Percentiles rank a stretch among this genome's conserved stretches.
These are phyloP conservation scores for Penicillium lividum DNA, from an alignment of 495 filamentous ascomycete genomes.

Conservation along the genomic window DNA sequence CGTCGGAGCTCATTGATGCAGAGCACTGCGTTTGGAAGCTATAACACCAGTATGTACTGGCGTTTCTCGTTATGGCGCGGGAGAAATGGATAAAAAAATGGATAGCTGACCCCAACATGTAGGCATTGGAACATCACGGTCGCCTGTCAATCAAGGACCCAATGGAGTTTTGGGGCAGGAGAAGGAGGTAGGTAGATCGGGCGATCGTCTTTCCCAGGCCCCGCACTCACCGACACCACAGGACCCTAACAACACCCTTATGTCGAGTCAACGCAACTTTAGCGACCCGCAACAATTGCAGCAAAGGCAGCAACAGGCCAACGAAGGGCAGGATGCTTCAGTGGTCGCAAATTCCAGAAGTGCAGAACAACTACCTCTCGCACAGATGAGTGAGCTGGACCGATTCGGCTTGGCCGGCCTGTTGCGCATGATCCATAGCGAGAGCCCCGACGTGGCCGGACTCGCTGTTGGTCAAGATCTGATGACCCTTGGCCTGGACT, in stretches of 20 bases:
- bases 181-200: conserved; percentile 40
- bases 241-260: conserved; percentile 37
- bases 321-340: conserved; percentile 41
- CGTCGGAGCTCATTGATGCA: conserved; percentile 64
- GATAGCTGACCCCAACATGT: conserved; percentile 18
- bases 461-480: conserved; percentile 80
- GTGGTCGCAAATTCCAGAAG: conserved; percentile 33
- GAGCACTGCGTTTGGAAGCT: conserved; percentile 62
- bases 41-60: conserved; percentile 42
- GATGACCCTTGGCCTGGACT: conserved; percentile 72
- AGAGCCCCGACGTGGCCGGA: conserved; percentile 72
- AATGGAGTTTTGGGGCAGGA: conserved; percentile 45
- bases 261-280: conserved; percentile 38
- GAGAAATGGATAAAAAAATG: background rate
- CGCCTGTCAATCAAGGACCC: conserved; percentile 41
- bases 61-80: conserved; percentile 21
- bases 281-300: conserved; percentile 38
- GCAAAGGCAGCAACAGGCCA: conserved; percentile 40
- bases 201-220: conserved; percentile 16
- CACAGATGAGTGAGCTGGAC: conserved; percentile 77
- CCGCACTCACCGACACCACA: conserved; percentile 26
- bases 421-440: conserved; percentile 74
- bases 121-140: conserved; percentile 46
- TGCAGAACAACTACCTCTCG: conserved; percentile 58
- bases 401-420: conserved; percentile 80